A percentile compares a stretch with the other conserved stretches of the same genome.
Evolutionary conservation across 768 basidiomycete species (phyloP).

Genomic region (Suillus sp.): DNA sequence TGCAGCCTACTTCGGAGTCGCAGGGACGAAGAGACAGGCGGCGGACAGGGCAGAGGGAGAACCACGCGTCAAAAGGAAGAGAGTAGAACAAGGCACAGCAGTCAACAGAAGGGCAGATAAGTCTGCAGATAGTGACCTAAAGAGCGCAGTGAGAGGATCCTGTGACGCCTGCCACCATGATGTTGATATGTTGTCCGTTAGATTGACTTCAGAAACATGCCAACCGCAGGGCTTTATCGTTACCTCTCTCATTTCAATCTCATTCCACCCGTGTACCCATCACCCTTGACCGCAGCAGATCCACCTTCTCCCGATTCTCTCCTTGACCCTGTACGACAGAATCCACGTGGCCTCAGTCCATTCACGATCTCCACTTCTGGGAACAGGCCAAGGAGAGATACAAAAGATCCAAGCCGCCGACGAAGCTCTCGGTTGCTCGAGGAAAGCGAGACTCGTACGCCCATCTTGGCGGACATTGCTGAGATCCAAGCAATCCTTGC

Average conservation of each 20-base stretch:
- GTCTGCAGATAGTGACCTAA: constrained; percentile 31
- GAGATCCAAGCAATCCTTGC: constrained; percentile 72
- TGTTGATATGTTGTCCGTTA: constrained; percentile 34
- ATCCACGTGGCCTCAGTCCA: constrained; percentile 56
- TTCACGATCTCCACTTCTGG: constrained; percentile 52
- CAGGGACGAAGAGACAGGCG: constrained; percentile 67
- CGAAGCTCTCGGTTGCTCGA: constrained; percentile 75
- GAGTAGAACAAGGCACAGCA: constrained; percentile 48
- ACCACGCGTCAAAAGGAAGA: constrained; percentile 72
- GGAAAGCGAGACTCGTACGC: constrained; percentile 57
- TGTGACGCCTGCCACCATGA: constrained; percentile 2
- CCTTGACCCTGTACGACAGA: constrained; percentile 47
- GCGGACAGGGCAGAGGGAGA: constrained; percentile 73
- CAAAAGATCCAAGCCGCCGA: constrained; percentile 58
- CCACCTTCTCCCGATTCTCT: constrained; percentile 71
- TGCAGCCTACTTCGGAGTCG: constrained; percentile 67
- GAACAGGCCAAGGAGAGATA: constrained; percentile 72
- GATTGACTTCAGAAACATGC: constrained; percentile 78
- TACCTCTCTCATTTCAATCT: constrained; percentile 77
- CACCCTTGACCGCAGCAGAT: constrained; percentile 64
- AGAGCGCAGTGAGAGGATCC: constrained; percentile 33
- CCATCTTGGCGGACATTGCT: constrained; percentile 68
- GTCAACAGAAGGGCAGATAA: constrained; percentile 40
- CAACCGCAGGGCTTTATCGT: constrained; percentile 63
- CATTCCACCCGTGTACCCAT: constrained; percentile 68